Percentiles rank a stretch among this genome's conserved stretches.
phyloP scores from a whole-genome alignment of 345 rosid genomes.

The Gossypium ekmanianum region DNA sequence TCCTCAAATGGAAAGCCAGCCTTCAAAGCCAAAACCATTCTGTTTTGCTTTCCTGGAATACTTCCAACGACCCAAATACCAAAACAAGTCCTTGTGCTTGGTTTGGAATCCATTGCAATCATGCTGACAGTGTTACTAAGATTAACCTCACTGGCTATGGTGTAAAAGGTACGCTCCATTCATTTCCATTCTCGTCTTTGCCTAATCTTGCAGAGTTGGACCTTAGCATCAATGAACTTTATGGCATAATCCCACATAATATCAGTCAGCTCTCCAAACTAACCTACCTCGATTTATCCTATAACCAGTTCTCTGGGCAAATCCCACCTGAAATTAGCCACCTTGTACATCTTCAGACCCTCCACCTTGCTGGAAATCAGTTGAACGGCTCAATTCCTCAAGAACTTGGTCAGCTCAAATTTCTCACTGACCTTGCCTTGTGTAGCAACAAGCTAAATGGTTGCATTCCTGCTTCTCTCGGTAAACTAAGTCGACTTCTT shows the following conservation, averaged over 20 bases:
- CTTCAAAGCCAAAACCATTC: slow-evolving; percentile 11
- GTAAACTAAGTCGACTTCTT: background rate
- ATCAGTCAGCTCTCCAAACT: slow-evolving; percentile 19
- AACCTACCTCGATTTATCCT: slow-evolving; percentile 19
- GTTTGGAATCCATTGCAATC: slow-evolving; percentile 10
- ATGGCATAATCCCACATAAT: slow-evolving; percentile 17
- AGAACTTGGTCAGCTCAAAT: slow-evolving; percentile 9
- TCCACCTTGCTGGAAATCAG: background rate
- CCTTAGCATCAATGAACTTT: slow-evolving; percentile 13
- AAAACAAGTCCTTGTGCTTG: background rate
- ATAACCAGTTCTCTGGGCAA: background rate
- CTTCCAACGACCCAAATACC: background rate
- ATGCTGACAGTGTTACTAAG: background rate
- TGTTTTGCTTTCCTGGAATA: slow-evolving; percentile 18
- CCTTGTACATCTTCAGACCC: slow-evolving; percentile 5
- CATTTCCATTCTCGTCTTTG: slow-evolving; percentile 17
- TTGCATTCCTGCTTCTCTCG: slow-evolving; percentile 19
- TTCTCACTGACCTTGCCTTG: slow-evolving; percentile 12
- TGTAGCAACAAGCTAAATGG: slow-evolving; percentile 9
- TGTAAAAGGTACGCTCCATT: slow-evolving; percentile 21
- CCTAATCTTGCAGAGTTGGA: slow-evolving; percentile 15
- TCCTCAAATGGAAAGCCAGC: slow-evolving; percentile 22
- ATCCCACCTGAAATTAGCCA: slow-evolving; percentile 24
- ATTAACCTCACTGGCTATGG: background rate
- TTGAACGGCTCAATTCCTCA: slow-evolving; percentile 21